Evolutionary conservation across 208 protist species (phyloP).

Genomic region (Balamuthia mandrillaris): DNA sequence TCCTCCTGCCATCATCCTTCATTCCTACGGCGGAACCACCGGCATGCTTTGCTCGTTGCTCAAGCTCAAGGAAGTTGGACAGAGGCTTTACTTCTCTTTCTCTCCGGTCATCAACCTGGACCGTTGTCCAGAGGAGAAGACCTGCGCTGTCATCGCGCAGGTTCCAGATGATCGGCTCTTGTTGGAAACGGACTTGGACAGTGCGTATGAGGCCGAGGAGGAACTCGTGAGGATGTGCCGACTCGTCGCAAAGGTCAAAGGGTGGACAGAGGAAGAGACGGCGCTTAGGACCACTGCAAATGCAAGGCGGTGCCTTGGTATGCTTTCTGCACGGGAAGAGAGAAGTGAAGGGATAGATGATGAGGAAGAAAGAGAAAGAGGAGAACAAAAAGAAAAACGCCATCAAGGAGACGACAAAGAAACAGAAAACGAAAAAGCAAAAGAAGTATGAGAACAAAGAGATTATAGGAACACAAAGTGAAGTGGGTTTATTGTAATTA

Average conservation of each 20-base stretch:
- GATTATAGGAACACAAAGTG: no score
- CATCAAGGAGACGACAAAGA: no score
- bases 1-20: constrained; percentile 18
- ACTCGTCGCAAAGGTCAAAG: not conserved
- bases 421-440: no score
- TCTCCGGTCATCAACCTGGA: constrained; percentile 31
- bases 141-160: not conserved
- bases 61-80: not conserved
- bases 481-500: no score
- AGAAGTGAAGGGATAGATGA: no score
- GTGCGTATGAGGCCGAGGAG: not conserved
- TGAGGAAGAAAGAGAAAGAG: no score
- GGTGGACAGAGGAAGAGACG: no score
- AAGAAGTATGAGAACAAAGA: no score
- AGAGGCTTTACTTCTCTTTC: constrained; percentile 38
- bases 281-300: no score
- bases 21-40: constrained; percentile 14
- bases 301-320: no score
- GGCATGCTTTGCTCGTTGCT: not conserved
- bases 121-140: constrained; percentile 6
- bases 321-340: no score
- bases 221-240: not conserved
- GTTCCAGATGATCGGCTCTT: constrained; percentile 34
- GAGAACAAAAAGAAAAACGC: no score
- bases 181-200: constrained; percentile 17